Evolutionary conservation across 1,284 basidiomycete genomes (phyloP).

Genomic region (Heterobasidion parviporum): DNA sequence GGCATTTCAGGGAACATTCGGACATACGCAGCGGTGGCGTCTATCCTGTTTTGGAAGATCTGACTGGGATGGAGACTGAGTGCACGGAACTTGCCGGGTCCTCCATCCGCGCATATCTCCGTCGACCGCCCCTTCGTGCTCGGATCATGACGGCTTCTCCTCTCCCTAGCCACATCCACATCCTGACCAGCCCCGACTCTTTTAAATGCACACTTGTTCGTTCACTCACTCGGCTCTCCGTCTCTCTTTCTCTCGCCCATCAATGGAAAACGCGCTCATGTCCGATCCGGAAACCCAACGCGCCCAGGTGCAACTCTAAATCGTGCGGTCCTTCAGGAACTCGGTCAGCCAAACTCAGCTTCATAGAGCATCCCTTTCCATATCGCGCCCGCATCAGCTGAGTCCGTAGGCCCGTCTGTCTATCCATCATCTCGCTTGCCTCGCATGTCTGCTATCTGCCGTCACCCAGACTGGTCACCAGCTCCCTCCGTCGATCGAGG

Average conservation of each 20-base stretch:
- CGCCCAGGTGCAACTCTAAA: background rate
- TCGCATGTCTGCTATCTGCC: background rate
- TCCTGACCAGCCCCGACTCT: no score
- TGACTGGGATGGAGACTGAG: background rate
- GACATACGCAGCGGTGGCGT: background rate
- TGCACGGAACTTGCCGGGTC: background rate
- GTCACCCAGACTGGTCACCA: background rate
- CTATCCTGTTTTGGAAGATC: background rate
- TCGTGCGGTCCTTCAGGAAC: background rate
- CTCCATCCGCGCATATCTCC: background rate
- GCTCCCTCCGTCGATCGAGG: background rate
- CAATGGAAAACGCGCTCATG: background rate
- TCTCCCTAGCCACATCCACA: no score
- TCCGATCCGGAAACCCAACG: background rate
- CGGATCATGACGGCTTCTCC: no score
- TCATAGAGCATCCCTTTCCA: background rate
- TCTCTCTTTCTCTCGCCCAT: no score
- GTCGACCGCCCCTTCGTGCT: background rate
- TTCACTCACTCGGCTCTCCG: no score
- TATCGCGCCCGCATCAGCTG: background rate
- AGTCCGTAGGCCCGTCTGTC: background rate
- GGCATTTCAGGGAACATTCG: background rate
- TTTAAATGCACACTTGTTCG: no score
- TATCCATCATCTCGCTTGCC: background rate
- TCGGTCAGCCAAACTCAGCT: background rate